Evolutionary conservation across 2,329 filamentous ascomycete species (phyloP), one percentile per base, ranked within the genome.

Genomic region (Aureobasidium zeae): DNA sequence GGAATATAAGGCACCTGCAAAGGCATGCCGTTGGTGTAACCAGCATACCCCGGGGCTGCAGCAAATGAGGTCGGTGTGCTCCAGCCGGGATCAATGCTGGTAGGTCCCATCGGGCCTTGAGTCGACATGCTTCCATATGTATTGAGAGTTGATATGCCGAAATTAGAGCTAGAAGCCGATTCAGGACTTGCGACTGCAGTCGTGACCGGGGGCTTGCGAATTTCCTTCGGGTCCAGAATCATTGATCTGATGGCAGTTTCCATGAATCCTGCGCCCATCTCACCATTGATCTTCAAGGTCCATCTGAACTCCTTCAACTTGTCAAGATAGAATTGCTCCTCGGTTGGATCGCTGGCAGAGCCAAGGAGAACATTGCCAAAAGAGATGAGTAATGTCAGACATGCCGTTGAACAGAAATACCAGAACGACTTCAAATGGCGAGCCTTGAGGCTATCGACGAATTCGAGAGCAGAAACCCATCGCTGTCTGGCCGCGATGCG

Each of bases 371-470:
- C 57, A 21, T 63, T 60, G 22, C 64, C 63, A 41, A 67, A 66
- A 1, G 63, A 60, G 8, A 64, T 62, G 7, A 68, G 57, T n/a
- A 68, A 55, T 2, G 61, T 60, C 38, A 67, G 62, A 47, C 62
- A 64, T 52, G 65, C 63, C 19, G 62, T 62, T 3, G 66, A 66
- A 5, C 63, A 60, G 12, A 63, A 69, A 47, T 66, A 68, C 67
- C 67, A 70, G 54, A 70, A 70, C 0, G 65, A 66, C 25, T 65
- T 62, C 6, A 70, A 57, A 34, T 70, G 67, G 22, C 66, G 63
- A 4, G 65, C 62, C 26, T 65, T 64, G 5, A 70, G 55, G 13
- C 59, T 53, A 24, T 65, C 61, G n/a, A 69, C 58, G 45, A 70
- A 68, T 13, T 62, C 61, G 49, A 68, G 64, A n/a, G 65, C 64